phyloP scores from a whole-genome alignment of 2,329 filamentous ascomycete species.

The Pestalotiopsis fici region DNA sequence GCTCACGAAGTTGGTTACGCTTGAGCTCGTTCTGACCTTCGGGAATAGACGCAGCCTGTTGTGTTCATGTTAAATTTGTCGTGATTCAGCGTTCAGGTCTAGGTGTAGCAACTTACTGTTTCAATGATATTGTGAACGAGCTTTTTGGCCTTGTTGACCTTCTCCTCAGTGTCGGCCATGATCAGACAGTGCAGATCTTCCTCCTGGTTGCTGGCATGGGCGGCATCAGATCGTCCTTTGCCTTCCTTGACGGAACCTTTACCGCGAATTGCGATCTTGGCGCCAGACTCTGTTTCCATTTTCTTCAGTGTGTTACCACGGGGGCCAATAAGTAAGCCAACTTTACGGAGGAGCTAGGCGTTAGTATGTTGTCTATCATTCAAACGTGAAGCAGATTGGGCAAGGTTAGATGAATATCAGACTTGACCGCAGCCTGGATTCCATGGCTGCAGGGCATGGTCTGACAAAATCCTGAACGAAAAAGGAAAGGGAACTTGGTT shows the following conservation, averaged over 20 bases:
- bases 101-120: slow-evolving; percentile 64
- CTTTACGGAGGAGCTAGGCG: slow-evolving; percentile 89
- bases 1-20: slow-evolving; percentile 95
- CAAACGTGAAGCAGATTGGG: slow-evolving; percentile 14
- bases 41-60: slow-evolving; percentile 91
- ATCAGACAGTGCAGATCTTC: slow-evolving; percentile 98
- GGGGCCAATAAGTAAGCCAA: slow-evolving; percentile 99
- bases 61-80: background rate
- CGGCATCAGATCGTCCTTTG: slow-evolving; percentile 97
- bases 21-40: slow-evolving; percentile 99
- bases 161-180: slow-evolving; percentile 99
- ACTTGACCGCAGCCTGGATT: slow-evolving; percentile 23
- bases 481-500: slow-evolving; percentile 50
- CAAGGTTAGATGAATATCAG: slow-evolving; percentile 34
- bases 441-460: slow-evolving; percentile 37
- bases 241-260: slow-evolving; percentile 99
- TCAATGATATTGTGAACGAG: slow-evolving; percentile 98
- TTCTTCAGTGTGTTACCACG: slow-evolving; percentile 99
- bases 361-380: slow-evolving; percentile 66
- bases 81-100: background rate
- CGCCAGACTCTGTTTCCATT: slow-evolving; percentile 96
- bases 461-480: slow-evolving; percentile 46
- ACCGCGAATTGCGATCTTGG: slow-evolving; percentile 98
- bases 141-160: slow-evolving; percentile 99
- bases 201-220: slow-evolving; percentile 99